Base-by-base conservation (phyloP, 768 basidiomycete genomes). In the Strobilomyces dryophilus region DNA sequence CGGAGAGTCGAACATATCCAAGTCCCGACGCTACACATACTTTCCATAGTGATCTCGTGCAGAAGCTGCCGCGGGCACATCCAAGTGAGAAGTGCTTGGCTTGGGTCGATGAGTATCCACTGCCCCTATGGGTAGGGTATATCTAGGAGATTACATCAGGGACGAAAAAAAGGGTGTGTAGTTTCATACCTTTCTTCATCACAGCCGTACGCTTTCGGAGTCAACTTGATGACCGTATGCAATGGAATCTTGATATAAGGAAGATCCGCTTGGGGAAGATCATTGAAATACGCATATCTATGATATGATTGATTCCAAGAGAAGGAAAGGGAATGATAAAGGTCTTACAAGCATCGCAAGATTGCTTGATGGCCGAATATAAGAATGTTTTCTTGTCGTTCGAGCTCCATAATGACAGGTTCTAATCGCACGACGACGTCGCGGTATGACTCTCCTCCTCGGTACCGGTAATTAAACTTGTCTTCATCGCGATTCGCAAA, bases 371-470 rank as follows among this genome's bases (percentile, higher is more conserved):
- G 97, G 1, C 95, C 94, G 32, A 99, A 87, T 59, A 99, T 89
- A 36, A 99, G 72, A 53, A 99, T 93, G 67, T 99, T 95, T 71
- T 95, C 90, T 69, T 98, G 97, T 50, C 97, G 78, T 71, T 99
- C 97, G 21, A 99, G 79, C 69, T 99, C 97, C 92, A 99, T 98
- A 61, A 99, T 99, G 48, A 98, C 89, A 21, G 97, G 97, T 67
- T 99, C 97, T 26, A 99, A 75, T 36, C 95, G 83, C 5, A 92
- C 82, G 12, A 97, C 93, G 10, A 99, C 95, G 65, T 99, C 97
- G 35, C 97, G 85, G 69, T 99, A 99, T 2, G 93, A 97, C 73
- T 99, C 97, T 50, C 97, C 97, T 18, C 84, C 94, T 61, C 97
- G 81, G 70, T 98, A 98, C 27, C 97, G 84, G 70, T 99, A 99